Base-by-base conservation (phyloP, 2,329 filamentous ascomycete genomes). In the Claviceps paspali region DNA sequence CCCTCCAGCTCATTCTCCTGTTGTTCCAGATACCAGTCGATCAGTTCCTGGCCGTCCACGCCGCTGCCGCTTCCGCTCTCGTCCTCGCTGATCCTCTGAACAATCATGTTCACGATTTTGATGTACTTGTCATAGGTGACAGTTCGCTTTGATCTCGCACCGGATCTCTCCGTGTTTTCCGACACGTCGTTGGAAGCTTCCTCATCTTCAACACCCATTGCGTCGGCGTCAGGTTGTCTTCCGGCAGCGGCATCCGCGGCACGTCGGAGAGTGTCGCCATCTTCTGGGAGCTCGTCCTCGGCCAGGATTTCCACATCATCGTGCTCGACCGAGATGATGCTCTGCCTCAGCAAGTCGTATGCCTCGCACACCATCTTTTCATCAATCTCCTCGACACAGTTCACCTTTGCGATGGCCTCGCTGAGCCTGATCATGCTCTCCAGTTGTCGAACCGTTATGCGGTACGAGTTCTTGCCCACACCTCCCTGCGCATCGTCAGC, bases 401-500 rank as follows among this genome's bases (percentile, higher is more conserved):
- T 96, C 41, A 86, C 85, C 61, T 96, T 96, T 41, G 91, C 91
- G 47, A 98, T 95, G n/a, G 91, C 91, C 59, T 98, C 91, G 38
- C 82, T 88, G 39, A 98, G 65, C 45, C 91, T 85, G 47, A 98
- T 96, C 70, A 98, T 78, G 53, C 81, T 88, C 61, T 98, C 91
- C 2, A 98, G 70, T 59, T 98, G 91, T 53, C 91, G 76, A 35
- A 98, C 91, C 0, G 91, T 98, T 56, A 98, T 98, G 41, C 91
- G 79, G 65, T 98, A 98, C 45, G 83, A 92, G 62, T 95, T 96
- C 52, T 85, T 76, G 42, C 91, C 91, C 35, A 94, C 77, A 23
- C 91, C 91, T 35, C 91, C 91, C 57, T 95, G 87, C 0, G 87
- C 82, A 51, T 98, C 91, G 52, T 96, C 87, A 26, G 83, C 78